A percentile compares a stretch with the other conserved stretches of the same genome.
These are phyloP conservation scores for Metarhizium rileyi DNA, from an alignment of 2,329 filamentous ascomycete species.

Conservation along the genomic window DNA sequence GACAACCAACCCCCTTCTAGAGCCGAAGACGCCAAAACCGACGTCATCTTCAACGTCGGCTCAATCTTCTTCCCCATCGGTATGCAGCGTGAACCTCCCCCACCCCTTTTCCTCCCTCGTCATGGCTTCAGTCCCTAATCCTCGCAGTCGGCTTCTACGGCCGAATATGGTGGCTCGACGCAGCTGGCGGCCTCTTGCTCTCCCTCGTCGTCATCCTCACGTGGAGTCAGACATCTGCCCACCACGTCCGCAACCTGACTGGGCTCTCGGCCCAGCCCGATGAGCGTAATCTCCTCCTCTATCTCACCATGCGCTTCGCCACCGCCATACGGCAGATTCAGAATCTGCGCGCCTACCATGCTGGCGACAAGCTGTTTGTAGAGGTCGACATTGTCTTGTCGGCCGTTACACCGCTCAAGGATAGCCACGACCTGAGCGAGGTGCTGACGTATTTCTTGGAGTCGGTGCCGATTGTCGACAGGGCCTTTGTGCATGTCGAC, in stretches of 20 bases:
- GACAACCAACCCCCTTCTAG: constrained; percentile 17
- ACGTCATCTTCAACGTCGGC: constrained; percentile 85
- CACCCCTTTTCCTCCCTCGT: constrained; percentile 3
- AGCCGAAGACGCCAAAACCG: constrained; percentile 49
- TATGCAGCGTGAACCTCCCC: constrained; percentile 19
- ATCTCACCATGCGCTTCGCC: constrained; percentile 89
- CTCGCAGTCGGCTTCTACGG: constrained; percentile 56
- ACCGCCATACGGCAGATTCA: constrained; percentile 80
- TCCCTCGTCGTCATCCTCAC: constrained; percentile 70
- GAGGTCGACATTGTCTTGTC: constrained; percentile 76
- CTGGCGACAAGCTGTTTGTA: constrained; percentile 76
- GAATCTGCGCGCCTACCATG: constrained; percentile 75
- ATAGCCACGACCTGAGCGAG: constrained; percentile 72
- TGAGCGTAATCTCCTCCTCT: constrained; percentile 76
- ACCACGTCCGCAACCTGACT: constrained; percentile 72
- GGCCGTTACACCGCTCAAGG: constrained; percentile 62
- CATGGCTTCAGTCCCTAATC: background rate
- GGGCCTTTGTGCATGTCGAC: constrained; percentile 60
- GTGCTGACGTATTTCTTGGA: constrained; percentile 76
- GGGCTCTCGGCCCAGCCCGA: constrained; percentile 71
- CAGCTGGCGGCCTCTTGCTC: constrained; percentile 68
- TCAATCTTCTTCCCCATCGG: constrained; percentile 76
- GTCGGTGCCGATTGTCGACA: constrained; percentile 68
- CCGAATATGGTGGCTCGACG: constrained; percentile 76
- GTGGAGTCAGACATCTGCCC: constrained; percentile 63